Evolutionary conservation across 2,329 filamentous ascomycete species (phyloP).

Genomic region (Alternaria rosae): DNA sequence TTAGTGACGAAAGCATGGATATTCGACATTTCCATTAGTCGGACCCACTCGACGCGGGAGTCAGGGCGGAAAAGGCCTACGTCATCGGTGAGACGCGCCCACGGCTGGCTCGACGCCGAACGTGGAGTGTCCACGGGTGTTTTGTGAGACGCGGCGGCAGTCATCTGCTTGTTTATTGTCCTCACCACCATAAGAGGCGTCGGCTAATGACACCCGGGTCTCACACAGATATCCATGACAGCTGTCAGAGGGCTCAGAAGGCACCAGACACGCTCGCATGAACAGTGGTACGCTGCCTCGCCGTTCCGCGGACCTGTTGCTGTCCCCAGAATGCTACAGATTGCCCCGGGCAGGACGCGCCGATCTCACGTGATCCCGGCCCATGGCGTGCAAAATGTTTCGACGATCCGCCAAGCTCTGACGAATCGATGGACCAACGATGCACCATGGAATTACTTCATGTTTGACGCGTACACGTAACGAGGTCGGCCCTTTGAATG

Average conservation of each 20-base stretch:
- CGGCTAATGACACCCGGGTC: neutral
- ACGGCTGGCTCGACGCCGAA: neutral
- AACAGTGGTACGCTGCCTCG: neutral
- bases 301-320: neutral
- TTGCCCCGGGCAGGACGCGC: neutral
- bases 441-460: neutral
- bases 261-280: neutral
- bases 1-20: conserved; percentile 13
- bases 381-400: neutral
- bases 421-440: neutral
- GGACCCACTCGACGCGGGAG: conserved; percentile 4
- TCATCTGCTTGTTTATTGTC: neutral
- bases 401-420: neutral
- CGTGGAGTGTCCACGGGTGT: neutral
- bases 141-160: neutral
- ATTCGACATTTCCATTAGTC: conserved; percentile 7
- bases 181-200: neutral
- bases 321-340: neutral
- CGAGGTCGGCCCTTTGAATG: neutral
- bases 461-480: neutral
- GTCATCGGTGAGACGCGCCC: neutral
- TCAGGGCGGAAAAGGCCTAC: neutral
- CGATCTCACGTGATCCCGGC: neutral
- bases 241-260: neutral
- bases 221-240: neutral